Evolutionary conservation across 2,329 filamentous ascomycete species (phyloP).

Genomic region (Phaeomoniella chlamydospora): DNA sequence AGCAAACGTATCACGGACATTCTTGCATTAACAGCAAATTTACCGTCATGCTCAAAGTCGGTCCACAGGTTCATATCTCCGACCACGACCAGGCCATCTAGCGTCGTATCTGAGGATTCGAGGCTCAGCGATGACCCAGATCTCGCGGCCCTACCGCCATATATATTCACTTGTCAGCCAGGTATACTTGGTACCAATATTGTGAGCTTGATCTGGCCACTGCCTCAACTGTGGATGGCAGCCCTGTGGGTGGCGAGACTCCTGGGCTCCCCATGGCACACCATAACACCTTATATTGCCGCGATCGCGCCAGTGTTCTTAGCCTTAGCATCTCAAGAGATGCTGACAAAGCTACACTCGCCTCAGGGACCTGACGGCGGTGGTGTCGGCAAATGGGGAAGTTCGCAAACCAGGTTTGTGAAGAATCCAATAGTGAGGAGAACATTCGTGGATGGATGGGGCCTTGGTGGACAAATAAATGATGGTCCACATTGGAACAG

Average conservation of each 20-base stretch:
- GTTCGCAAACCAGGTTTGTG: constrained; percentile 46
- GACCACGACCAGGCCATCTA: constrained; percentile 8
- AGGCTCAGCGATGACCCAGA: no score
- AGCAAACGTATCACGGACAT: constrained; percentile 80
- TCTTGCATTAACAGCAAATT: constrained; percentile 55
- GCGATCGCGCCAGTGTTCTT: constrained; percentile 68
- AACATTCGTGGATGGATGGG: constrained; percentile 82
- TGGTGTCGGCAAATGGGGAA: constrained; percentile 70
- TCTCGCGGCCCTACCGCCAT: constrained; percentile 28
- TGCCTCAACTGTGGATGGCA: constrained; percentile 54
- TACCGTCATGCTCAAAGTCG: constrained; percentile 48
- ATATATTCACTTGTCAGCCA: constrained; percentile 69
- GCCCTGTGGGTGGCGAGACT: constrained; percentile 59
- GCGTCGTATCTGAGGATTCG: constrained; percentile 4
- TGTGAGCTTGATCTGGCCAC: constrained; percentile 55
- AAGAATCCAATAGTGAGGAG: constrained; percentile 46
- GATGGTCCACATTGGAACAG: constrained; percentile 33
- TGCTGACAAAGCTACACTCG: constrained; percentile 20
- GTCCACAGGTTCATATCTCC: constrained; percentile 41
- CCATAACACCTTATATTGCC: constrained; percentile 59
- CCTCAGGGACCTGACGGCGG: constrained; percentile 42
- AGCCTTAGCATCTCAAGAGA: constrained; percentile 47
- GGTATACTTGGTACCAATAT: constrained; percentile 75
- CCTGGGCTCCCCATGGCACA: constrained; percentile 82
- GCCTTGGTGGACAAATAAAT: constrained; percentile 40